Conservation (phyloP, 2,329 filamentous ascomycete genomes). For the Ophiostoma australiae region DNA sequence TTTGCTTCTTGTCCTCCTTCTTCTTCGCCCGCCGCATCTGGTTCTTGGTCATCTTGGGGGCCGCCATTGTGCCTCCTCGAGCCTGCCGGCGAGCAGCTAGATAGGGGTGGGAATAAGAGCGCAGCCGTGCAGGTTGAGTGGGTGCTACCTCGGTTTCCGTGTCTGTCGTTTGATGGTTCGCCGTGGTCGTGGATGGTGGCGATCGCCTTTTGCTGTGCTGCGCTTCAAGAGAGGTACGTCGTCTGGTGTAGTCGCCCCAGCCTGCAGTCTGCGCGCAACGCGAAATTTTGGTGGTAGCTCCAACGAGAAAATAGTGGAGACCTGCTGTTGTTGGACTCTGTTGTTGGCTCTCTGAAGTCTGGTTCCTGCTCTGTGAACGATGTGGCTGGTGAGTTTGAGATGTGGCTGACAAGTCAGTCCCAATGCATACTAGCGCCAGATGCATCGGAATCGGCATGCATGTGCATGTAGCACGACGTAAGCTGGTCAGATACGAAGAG, state of each 20-base stretch:
- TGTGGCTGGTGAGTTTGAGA: background rate
- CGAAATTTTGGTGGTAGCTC: conserved; percentile 24
- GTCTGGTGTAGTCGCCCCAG: conserved; percentile 3
- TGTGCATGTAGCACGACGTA: background rate
- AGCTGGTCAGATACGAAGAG: background rate
- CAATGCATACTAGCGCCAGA: background rate
- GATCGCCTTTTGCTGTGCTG: background rate
- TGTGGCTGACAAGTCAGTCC: background rate
- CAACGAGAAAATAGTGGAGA: background rate
- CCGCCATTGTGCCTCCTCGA: conserved; percentile 48
- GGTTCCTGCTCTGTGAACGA: background rate
- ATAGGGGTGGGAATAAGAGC: background rate
- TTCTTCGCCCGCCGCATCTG: conserved; percentile 88
- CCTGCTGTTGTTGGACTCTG: background rate
- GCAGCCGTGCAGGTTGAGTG: background rate
- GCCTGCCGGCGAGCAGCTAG: conserved; percentile 1
- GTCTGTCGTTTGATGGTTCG: background rate
- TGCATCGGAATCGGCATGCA: conserved; percentile 7
- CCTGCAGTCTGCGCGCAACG: conserved; percentile 16
- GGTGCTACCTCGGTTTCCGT: background rate
- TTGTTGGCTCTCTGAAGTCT: background rate
- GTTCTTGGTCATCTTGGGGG: conserved; percentile 82
- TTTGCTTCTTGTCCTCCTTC: conserved; percentile 78
- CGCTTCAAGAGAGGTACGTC: conserved; percentile 2
- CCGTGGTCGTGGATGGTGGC: conserved; percentile 1